Evolutionary conservation across 176 grass and related monocot genomes (phyloP).

Genomic region (Chloris gayana): DNA sequence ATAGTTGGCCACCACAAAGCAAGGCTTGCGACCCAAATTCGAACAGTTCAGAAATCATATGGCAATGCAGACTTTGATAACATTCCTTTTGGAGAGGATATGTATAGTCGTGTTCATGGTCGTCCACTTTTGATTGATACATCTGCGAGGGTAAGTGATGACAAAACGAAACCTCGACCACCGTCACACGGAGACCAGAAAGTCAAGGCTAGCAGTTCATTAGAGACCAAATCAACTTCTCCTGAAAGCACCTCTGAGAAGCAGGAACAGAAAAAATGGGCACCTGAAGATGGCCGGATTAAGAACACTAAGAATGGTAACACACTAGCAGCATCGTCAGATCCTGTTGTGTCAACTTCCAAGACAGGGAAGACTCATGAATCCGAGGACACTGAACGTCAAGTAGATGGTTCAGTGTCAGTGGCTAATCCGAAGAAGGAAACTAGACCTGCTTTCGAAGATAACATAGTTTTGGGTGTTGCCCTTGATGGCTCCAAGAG

Average conservation of each 20-base stretch:
- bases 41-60: constrained; percentile 98
- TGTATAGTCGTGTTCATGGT: constrained; percentile 52
- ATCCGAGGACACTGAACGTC: constrained; percentile 41
- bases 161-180: constrained; percentile 58
- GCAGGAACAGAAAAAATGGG: constrained; percentile 62
- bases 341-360: constrained; percentile 35
- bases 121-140: constrained; percentile 86
- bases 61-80: constrained; percentile 86
- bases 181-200: constrained; percentile 67
- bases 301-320: constrained; percentile 56
- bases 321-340: constrained; percentile 29
- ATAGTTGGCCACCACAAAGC: constrained; percentile 95
- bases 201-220: constrained; percentile 44
- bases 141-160: constrained; percentile 63
- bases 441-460: constrained; percentile 75
- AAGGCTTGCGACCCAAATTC: constrained; percentile 96
- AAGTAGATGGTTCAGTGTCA: constrained; percentile 45
- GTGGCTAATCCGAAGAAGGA: constrained; percentile 59
- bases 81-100: constrained; percentile 85
- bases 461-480: constrained; percentile 95
- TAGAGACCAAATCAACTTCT: constrained; percentile 45
- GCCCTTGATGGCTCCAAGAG: constrained; percentile 94
- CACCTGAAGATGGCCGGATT: constrained; percentile 40
- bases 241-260: constrained; percentile 66
- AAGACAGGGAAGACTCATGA: constrained; percentile 42